Evolutionary conservation across 1,284 basidiomycete species (phyloP), one percentile per base, ranked within the genome.

Genomic region (Heterobasidion occidentale): DNA sequence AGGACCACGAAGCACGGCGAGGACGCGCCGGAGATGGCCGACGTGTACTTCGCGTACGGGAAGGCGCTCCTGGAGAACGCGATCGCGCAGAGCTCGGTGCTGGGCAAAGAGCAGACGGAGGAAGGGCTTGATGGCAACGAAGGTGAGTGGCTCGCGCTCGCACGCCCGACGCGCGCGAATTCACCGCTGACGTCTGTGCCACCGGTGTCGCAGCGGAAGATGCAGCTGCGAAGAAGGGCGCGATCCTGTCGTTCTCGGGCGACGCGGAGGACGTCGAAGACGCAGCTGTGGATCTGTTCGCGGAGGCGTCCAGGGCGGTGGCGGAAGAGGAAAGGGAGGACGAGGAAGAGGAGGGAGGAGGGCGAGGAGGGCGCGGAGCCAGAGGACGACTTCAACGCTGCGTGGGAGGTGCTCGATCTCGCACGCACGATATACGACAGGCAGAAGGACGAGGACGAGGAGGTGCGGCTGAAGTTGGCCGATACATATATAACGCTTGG

Each of bases 301-400:
- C 73, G 1, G 76, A 82, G 58, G 77, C 77, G n/a, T 63, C 68
- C 52, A 74, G 75, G 58, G 69, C 63, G 9, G 69, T 63, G 5
- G 75, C 71, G 14, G 77, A 76, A n/a, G 71, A 65, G 17, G 73
- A 71, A 0, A 33, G 11, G 11, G 75, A 73, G 4, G 77, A 72
- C 1, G 77, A 75, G 3, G 76, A 72, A 1, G 81, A 77, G 4
- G 79, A 78, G 0, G 1, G 81, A 77, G 4, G 79, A 78, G 0
- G 84, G 77, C 17, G 84, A 74, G 2, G 84, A 81, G 0, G 83
- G 86, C 11, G 85, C 66, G 2, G 88, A 89, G 64, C 91, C 89
- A 0, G 93, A 95, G 65, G 92, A 96, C 63, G 92, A 96, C 67
- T 95, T 94, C 69, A 94, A 94, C 63, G 92, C 92, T 35, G 92